Percentiles rank a stretch among this genome's conserved stretches.
Conservation (phyloP, 2,329 filamentous ascomycete genomes). For the Chaetomiaceae sp. region DNA sequence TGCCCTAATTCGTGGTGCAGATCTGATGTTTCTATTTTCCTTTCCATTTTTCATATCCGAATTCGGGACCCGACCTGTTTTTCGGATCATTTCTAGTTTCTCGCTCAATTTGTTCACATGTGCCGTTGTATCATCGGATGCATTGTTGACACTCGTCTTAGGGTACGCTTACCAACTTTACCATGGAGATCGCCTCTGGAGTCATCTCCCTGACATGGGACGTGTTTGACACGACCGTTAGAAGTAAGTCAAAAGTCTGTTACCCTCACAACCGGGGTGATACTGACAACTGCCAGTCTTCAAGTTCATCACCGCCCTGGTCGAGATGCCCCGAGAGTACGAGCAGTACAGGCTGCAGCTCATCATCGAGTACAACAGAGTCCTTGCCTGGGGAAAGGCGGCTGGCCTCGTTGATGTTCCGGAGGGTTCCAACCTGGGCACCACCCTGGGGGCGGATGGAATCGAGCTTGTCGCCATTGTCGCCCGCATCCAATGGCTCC, state of each 20-base stretch:
- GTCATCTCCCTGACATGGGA: slow-evolving; percentile 26
- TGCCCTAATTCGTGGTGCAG: too few species aligned
- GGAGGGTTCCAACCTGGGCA: slow-evolving; percentile 20
- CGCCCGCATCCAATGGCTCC: slow-evolving; percentile 25
- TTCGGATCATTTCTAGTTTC: too few species aligned
- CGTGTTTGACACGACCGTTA: slow-evolving; percentile 26
- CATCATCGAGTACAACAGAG: slow-evolving; percentile 28
- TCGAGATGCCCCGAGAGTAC: slow-evolving; percentile 27
- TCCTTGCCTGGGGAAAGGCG: slow-evolving; percentile 28
- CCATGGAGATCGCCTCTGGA: slow-evolving; percentile 21
- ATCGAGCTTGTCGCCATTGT: slow-evolving; percentile 26
- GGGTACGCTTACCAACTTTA: too few species aligned
- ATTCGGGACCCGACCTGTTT: too few species aligned
- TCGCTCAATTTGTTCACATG: background rate
- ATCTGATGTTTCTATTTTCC: too few species aligned
- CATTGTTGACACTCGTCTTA: too few species aligned
- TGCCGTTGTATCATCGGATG: too few species aligned
- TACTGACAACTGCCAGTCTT: slow-evolving; percentile 17
- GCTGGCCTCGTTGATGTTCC: slow-evolving; percentile 26
- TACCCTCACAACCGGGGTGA: too few species aligned
- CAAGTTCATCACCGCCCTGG: slow-evolving; percentile 26
- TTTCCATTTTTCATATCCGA: too few species aligned
- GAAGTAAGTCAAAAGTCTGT: slow-evolving; percentile 14
- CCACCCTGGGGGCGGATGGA: slow-evolving; percentile 21
- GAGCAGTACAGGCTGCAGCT: slow-evolving; percentile 27